These are phyloP conservation scores for Heliamphora ciliata DNA, from an alignment of 179 eudicot genomes.

Conservation along the genomic window DNA sequence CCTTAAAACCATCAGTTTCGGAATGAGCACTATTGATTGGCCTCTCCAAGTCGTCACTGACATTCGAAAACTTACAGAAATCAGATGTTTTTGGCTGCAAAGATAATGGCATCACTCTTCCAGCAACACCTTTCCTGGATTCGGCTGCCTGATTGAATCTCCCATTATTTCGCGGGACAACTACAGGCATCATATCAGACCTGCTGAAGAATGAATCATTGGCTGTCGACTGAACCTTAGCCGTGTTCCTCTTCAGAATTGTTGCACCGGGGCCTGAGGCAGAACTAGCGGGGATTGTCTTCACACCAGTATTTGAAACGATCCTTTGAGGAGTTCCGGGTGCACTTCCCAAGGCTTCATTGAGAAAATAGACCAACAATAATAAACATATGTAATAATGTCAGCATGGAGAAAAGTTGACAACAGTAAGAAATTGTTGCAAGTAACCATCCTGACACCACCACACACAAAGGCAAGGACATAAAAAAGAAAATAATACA, in stretches of 20 bases:
- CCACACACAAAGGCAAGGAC: neutral
- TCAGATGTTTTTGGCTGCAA: slow-evolving; percentile 54
- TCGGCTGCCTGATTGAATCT: slow-evolving; percentile 62
- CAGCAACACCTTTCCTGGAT: slow-evolving; percentile 51
- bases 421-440: neutral
- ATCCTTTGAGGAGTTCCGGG: slow-evolving; percentile 69
- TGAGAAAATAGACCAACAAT: slow-evolving; percentile 17
- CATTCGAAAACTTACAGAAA: slow-evolving; percentile 38
- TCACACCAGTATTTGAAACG: slow-evolving; percentile 48
- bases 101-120: slow-evolving; percentile 46
- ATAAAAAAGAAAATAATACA: neutral
- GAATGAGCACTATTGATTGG: slow-evolving; percentile 31
- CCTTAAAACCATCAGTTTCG: slow-evolving; percentile 37
- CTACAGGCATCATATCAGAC: slow-evolving; percentile 59
- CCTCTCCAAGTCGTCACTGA: slow-evolving; percentile 57
- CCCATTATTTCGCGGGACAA: slow-evolving; percentile 73
- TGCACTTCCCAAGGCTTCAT: slow-evolving; percentile 55
- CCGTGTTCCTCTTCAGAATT: slow-evolving; percentile 47
- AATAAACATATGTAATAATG: slow-evolving; percentile 20
- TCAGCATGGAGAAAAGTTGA: slow-evolving; percentile 5
- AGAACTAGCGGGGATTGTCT: slow-evolving; percentile 33
- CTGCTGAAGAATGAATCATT: slow-evolving; percentile 43
- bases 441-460: neutral
- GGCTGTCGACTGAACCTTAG: slow-evolving; percentile 47
- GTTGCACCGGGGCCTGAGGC: slow-evolving; percentile 36